phyloP scores from a whole-genome alignment of 257 asterid species.

The Salvia rosmarinus region DNA sequence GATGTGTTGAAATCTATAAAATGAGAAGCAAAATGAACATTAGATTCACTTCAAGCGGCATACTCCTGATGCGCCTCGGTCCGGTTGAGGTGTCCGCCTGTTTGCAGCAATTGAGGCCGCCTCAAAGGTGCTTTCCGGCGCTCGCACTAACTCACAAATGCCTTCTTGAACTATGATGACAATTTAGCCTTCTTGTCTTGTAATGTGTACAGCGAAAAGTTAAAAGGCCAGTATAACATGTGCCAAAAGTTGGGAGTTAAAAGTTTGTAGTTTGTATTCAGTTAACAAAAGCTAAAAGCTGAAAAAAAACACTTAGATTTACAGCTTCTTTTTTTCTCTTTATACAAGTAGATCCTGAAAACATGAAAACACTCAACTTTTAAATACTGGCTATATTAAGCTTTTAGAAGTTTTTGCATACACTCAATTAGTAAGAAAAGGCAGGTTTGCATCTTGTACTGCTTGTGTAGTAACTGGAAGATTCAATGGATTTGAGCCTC shows the following conservation, averaged over 20 bases:
- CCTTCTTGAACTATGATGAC: neutral
- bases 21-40: too few species aligned
- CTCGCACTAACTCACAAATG: too few species aligned
- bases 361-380: neutral
- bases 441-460: neutral
- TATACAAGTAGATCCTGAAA: neutral
- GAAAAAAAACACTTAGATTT: neutral
- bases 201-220: neutral
- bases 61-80: too few species aligned
- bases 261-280: neutral
- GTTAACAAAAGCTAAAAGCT: neutral
- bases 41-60: too few species aligned
- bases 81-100: too few species aligned
- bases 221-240: neutral
- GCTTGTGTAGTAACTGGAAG: neutral
- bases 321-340: neutral
- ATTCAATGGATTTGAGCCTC: neutral
- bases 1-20: too few species aligned
- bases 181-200: neutral
- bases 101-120: too few species aligned
- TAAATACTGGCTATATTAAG: neutral
- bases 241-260: neutral
- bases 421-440: neutral
- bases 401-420: neutral
- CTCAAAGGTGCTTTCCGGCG: too few species aligned